Evolutionary conservation across 352 stramenopile species (phyloP), one percentile per base, ranked within the genome.

Genomic region (Phytophthora sojae): DNA sequence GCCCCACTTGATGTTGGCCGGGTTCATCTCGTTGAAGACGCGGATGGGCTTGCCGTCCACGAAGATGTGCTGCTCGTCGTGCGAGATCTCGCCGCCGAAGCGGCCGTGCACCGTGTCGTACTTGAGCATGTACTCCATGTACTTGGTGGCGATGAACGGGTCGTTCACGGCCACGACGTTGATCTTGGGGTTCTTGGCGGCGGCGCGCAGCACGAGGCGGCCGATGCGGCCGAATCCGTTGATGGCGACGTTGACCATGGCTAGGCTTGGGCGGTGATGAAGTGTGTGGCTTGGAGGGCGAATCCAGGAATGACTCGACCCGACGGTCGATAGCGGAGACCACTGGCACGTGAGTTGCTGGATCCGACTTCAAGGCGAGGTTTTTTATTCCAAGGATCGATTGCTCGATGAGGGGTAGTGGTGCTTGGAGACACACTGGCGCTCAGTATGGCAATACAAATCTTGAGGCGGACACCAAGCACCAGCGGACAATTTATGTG

Each of bases 191-290:
- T 97, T 97, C 29, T 67, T 77, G 87, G 95, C 73, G 26, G 96
- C 95, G 42, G 95, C 92, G 56, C 97, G 94, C 64, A 99, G 91
- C 52, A 99, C 97, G 39, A 99, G 88, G 87, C 97, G 93, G 50
- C 98, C 98, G 65, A 99, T 99, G 71, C 98, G 95, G 63, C 98
- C 98, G 76, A 99, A 99, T 51, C 98, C 98, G 79, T 99, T 99
- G 90, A 99, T 99, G 63, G 95, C 97, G 35, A 99, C 82, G 77
- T 98, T 98, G 71, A 98, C 85, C 51, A 99, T 99, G 69, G 93
- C 97, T 47, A 99, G 77, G 98, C 80, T 75, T 90, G 86, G 69
- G 57, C 56, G 64, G 59, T 99, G 65, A 37, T 1, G 39, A 29
- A n/a, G 17, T 29, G 67, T 81, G 76, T 55, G 61, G 69, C 56